Evolutionary conservation across 2,329 filamentous ascomycete genomes (phyloP), one percentile per base, ranked within the genome.

Genomic region (Epichloe uncinata): DNA sequence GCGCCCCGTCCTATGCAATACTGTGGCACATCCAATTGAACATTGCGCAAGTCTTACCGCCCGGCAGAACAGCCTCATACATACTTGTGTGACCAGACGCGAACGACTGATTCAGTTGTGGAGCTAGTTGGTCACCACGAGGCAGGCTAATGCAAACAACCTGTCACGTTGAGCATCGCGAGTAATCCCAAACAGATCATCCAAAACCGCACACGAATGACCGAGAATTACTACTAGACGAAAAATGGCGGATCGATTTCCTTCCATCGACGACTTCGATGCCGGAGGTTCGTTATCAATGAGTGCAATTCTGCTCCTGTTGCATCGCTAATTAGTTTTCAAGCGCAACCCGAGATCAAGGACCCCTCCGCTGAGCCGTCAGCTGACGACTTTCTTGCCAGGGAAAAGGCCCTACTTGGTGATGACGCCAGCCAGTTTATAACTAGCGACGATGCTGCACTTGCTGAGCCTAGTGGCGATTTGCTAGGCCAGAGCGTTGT

Each of bases 361-460:
- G 74, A 72, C 50, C 67, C 79, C 37, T 73, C 75, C 54, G 75
- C 73, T 54, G 72, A 76, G 9, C 73, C 78, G 33, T 82, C 83
- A 34, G 74, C 79, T 54, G 82, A 87, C 62, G 88, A 95, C 69
- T 97, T 98, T 67, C 80, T 97, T 45, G 82, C 87, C 55, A 87
- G 91, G 58, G 93, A 98, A 72, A 87, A 89, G 63, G 93, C 89
- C 54, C 70, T 84, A 16, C 81, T 98, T 7, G 93, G 93, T 57
- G 93, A 95, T 55, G 93, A 97, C 67, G 93, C 93, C 53, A 79
- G 89, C 60, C 86, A 90, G 72, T 98, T 98, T 67, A 77, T 84
- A 55, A 85, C 86, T 34, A 77, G 81, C 53, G 81, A 84, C 62
- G 87, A 95, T 64, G 73, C 77, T 52, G 75, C 79, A 40, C 75